Evolutionary conservation across 169 alveolate genomes (phyloP), one percentile per base, ranked within the genome.

Genomic region (Plasmodium yoelii): DNA sequence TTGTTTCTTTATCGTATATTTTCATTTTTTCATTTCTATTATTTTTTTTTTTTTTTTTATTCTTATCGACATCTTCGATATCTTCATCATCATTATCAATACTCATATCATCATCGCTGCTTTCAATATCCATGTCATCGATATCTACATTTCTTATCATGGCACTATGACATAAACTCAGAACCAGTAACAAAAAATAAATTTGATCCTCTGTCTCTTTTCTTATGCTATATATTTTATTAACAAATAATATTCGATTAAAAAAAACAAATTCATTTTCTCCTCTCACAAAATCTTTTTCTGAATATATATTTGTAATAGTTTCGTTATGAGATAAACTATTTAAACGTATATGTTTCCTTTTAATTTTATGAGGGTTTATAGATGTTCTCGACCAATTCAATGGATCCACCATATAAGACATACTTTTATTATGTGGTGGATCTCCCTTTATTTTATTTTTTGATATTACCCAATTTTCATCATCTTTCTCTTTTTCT

Each of bases 81-180:
- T 67, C 67, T 1, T 51, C 9, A 22, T 71, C 67, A 55, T 57
- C 53, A 10, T 59, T 59, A 39, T 18, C 68, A 67, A 22, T 47
- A 1, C 55, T 7, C n/a, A 61, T 53, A 10, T 60, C 42, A 18
- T 63, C 65, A 1, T 22, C 68, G 15, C 67, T 80, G 19, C 60
- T 42, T 15, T 6, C 39, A 15, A 13, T 55, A 24, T 46, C 92
- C 92, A 74, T 61, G 26, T 74, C 92, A 26, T 87, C 87, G 10
- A 87, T 74, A 34, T 74, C 92, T 2, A 57, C 88, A 63, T 74
- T 74, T 24, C 92, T 18, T 19, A 73, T 87, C 88, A 72, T 87
- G 15, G 84, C 92, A 24, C 92, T 74, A 39, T 82, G 90, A 13
- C 90, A 82, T 46, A 82, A 72, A 18, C 90, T 82, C 46, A 82